These are phyloP conservation scores for Bremia lactucae DNA, from an alignment of 352 stramenopile species.

Conservation along the genomic window DNA sequence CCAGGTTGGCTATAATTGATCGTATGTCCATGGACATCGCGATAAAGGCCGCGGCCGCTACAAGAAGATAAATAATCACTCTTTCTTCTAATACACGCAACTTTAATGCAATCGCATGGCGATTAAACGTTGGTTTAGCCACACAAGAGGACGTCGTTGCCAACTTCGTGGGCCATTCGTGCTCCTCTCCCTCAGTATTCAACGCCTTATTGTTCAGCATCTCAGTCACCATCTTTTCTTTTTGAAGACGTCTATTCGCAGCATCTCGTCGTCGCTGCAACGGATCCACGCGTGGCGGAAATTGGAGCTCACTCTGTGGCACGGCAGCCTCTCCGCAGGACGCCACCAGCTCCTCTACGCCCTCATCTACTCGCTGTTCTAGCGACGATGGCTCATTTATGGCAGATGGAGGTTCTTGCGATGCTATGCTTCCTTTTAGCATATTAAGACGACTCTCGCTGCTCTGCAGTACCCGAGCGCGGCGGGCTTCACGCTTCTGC, in stretches of 20 bases:
- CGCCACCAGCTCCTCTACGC: conserved; percentile 33
- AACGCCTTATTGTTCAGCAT: conserved; percentile 18
- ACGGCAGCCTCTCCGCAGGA: not conserved
- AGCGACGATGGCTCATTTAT: conserved; percentile 11
- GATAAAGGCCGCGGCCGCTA: conserved; percentile 36
- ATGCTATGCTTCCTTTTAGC: conserved; percentile 49
- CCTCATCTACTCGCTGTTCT: conserved; percentile 32
- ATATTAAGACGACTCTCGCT: conserved; percentile 55
- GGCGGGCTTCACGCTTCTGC: conserved; percentile 56
- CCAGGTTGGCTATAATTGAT: conserved; percentile 34
- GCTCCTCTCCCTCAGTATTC: not conserved
- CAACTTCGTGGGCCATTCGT: not conserved
- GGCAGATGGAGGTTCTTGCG: conserved; percentile 28
- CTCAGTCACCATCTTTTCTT: conserved; percentile 48
- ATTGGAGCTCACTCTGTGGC: conserved; percentile 15
- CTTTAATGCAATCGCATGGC: conserved; percentile 40
- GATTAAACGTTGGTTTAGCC: conserved; percentile 29
- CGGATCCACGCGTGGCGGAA: conserved; percentile 43
- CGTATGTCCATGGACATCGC: conserved; percentile 39
- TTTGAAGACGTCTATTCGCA: conserved; percentile 40
- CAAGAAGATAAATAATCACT: conserved; percentile 39
- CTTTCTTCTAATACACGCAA: conserved; percentile 50
- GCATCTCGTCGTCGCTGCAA: conserved; percentile 61
- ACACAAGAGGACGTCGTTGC: not conserved
- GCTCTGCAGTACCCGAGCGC: conserved; percentile 49